These are phyloP conservation scores for Zizania palustris DNA, from an alignment of 202 grass and related monocot genomes.

Conservation along the genomic window DNA sequence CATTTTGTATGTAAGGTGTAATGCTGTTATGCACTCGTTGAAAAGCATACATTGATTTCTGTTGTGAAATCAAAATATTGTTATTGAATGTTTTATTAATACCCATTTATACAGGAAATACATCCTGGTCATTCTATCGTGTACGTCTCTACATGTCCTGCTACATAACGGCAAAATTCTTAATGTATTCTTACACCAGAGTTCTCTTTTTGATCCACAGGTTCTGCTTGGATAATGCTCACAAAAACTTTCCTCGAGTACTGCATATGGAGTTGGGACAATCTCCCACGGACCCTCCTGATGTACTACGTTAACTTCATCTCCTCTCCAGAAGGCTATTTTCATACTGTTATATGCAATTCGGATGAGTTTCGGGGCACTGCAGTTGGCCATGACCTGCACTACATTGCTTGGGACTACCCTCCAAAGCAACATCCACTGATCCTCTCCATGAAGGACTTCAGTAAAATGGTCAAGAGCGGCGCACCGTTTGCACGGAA, in stretches of 20 bases:
- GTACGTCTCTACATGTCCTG: neutral
- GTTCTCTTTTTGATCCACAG: conserved; percentile 37
- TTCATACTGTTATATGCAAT: conserved; percentile 90
- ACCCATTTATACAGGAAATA: neutral
- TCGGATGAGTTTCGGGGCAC: conserved; percentile 65
- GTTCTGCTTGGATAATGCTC: conserved; percentile 94
- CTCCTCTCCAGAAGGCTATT: conserved; percentile 92
- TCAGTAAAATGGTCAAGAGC: conserved; percentile 72
- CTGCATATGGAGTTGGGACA: conserved; percentile 92
- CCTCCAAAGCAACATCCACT: conserved; percentile 87
- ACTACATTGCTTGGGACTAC: conserved; percentile 88
- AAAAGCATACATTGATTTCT: neutral
- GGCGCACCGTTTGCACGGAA: conserved; percentile 89
- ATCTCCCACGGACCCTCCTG: conserved; percentile 73
- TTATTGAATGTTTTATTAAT: neutral
- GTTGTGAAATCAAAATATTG: neutral
- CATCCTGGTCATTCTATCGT: neutral
- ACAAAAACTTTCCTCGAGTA: conserved; percentile 74
- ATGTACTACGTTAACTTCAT: conserved; percentile 96
- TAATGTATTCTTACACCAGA: neutral
- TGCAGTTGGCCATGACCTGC: conserved; percentile 77
- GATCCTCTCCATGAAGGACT: conserved; percentile 76
- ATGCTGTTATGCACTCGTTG: neutral
- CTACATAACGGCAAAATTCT: neutral
- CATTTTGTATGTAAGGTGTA: neutral